These are phyloP conservation scores for Diaporthe destruens DNA, from an alignment of 2,329 filamentous ascomycete species.

Conservation along the genomic window DNA sequence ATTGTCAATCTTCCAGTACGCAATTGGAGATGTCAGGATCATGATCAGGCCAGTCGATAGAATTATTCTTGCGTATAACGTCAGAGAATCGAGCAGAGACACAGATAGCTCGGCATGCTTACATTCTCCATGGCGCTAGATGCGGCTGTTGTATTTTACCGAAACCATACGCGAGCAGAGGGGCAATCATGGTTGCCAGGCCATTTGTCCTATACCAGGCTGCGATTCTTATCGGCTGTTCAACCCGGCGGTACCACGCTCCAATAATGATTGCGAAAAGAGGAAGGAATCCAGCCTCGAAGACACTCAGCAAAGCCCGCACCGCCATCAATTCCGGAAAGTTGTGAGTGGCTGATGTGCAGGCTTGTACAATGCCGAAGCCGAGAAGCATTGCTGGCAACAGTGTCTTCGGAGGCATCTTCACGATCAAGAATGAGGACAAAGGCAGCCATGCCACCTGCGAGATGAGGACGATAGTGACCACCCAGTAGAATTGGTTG, in stretches of 20 bases:
- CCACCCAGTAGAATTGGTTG: constrained; percentile 68
- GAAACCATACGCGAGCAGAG: constrained; percentile 67
- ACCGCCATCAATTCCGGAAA: constrained; percentile 47
- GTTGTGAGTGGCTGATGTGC: constrained; percentile 48
- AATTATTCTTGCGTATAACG: constrained; percentile 59
- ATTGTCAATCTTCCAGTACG: constrained; percentile 72
- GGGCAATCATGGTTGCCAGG: constrained; percentile 67
- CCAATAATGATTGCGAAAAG: constrained; percentile 61
- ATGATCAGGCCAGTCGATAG: constrained; percentile 66
- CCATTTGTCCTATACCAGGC: constrained; percentile 77
- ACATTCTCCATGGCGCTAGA: constrained; percentile 57
- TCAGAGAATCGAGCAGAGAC: not conserved
- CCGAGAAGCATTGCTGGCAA: constrained; percentile 64
- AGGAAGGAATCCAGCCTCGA: constrained; percentile 56
- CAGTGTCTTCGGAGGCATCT: constrained; percentile 69
- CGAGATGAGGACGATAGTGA: constrained; percentile 69
- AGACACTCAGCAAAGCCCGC: constrained; percentile 52
- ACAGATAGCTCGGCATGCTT: constrained; percentile 35
- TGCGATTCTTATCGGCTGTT: constrained; percentile 73
- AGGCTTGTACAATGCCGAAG: constrained; percentile 59
- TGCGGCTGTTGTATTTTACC: constrained; percentile 60
- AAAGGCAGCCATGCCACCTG: constrained; percentile 73
- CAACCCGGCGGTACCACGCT: constrained; percentile 62
- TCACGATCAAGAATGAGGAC: constrained; percentile 70
- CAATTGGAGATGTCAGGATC: constrained; percentile 62